These are phyloP conservation scores for Mycena vitilis DNA, from an alignment of 768 basidiomycete species.

Conservation along the genomic window DNA sequence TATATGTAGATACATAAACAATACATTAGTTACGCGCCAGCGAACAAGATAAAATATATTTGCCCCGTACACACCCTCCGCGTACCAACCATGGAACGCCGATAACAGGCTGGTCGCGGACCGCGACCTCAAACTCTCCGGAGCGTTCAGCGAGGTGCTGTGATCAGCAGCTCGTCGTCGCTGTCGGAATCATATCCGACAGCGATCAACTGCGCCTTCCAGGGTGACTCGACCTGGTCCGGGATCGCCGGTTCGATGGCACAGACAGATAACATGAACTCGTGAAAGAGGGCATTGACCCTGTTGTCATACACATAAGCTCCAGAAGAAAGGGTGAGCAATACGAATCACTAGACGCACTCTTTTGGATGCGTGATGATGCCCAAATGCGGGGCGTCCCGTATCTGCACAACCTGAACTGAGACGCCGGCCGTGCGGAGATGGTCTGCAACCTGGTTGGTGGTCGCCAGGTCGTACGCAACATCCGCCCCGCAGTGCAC, in stretches of 20 bases:
- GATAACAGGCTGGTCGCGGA: too few relatives aligned
- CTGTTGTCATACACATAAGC: not conserved
- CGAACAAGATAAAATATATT: too few relatives aligned
- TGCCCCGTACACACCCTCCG: too few relatives aligned
- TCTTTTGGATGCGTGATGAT: constrained; percentile 24
- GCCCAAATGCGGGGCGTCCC: constrained; percentile 34
- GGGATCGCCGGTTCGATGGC: constrained; percentile 5
- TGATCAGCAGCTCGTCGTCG: not conserved
- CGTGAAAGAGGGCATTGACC: constrained; percentile 1
- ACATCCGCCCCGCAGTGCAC: constrained; percentile 39
- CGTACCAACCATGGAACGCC: too few relatives aligned
- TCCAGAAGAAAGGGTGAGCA: not conserved
- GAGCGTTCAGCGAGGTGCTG: too few relatives aligned
- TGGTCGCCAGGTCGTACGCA: constrained; percentile 28
- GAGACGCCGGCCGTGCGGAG: constrained; percentile 28
- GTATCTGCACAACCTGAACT: constrained; percentile 21
- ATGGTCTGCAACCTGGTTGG: constrained; percentile 19
- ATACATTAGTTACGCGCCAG: too few relatives aligned
- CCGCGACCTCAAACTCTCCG: too few relatives aligned
- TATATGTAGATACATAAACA: too few relatives aligned
- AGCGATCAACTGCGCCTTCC: not conserved
- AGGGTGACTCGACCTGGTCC: constrained; percentile 11
- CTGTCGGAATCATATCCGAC: too few relatives aligned
- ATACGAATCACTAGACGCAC: constrained; percentile 5
- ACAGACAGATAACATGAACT: not conserved